phyloP scores from a whole-genome alignment of 2,329 filamentous ascomycete genomes.

The Dissoconium aciculare region DNA sequence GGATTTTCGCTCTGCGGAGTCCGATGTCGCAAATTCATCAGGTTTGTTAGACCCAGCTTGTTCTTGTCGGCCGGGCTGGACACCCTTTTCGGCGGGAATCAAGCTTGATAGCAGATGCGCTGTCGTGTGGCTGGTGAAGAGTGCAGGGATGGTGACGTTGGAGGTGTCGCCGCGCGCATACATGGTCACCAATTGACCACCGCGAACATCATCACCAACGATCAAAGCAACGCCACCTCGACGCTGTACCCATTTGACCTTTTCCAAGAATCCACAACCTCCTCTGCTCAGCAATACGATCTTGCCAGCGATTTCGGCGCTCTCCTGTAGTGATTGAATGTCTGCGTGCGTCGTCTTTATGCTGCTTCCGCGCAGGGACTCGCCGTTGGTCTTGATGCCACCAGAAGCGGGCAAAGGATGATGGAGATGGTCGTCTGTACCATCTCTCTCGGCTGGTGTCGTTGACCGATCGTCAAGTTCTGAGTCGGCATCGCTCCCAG shows the following conservation, averaged over 20 bases:
- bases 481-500: constrained; percentile 4
- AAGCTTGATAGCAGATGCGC: constrained; percentile 83
- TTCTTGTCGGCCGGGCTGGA: constrained; percentile 6
- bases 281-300: constrained; percentile 82
- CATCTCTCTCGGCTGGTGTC: constrained; percentile 42
- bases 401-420: constrained; percentile 37
- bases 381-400: constrained; percentile 19
- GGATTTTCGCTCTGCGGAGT: constrained; percentile 4
- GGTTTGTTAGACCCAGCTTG: constrained; percentile 11
- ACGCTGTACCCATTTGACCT: constrained; percentile 91
- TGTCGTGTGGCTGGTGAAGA: constrained; percentile 91
- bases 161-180: constrained; percentile 94
- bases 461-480: constrained; percentile 31
- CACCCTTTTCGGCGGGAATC: constrained; percentile 42
- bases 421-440: constrained; percentile 74
- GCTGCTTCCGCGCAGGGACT: constrained; percentile 21
- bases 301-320: constrained; percentile 84
- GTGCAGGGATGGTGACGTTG: constrained; percentile 81
- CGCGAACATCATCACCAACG: constrained; percentile 82
- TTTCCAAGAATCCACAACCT: constrained; percentile 91
- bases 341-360: constrained; percentile 51
- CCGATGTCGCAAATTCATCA: constrained; percentile 17
- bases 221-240: constrained; percentile 80
- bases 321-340: constrained; percentile 81
- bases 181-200: constrained; percentile 87